Base-by-base conservation (phyloP, 2,329 filamentous ascomycete species). In the Cytospora schulzeri region DNA sequence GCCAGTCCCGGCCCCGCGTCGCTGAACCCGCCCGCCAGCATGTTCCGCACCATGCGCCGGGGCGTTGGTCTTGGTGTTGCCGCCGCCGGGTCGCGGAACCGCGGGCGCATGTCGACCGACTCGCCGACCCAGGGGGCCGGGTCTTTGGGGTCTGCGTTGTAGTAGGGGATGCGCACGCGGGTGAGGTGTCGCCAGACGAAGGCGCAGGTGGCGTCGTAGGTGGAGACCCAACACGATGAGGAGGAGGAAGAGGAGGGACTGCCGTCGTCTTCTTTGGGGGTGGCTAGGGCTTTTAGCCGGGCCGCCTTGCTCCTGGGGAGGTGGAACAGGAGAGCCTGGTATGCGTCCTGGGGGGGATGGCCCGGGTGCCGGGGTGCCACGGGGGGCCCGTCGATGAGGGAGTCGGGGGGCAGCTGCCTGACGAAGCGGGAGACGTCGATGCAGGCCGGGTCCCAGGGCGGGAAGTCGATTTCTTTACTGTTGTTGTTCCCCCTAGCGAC, bases 291-390 rank as follows among this genome's bases (percentile, higher is more conserved):
- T 63, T 81, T 81, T 3, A 82, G 68, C 55, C 73, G 67, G 0
- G 73, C 74, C 0, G 77, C 76, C 64, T 79, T 80, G 69, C 78
- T 80, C 63, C 75, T 76, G 4, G 78, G 76, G 0, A 81, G 71
- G 60, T 81, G 79, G 66, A 81, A 80, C 0, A 81, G 72, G 0
- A 79, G 71, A 1, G 67, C 72, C 1, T 69, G 53, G 7, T 64
- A 57, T n/a, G n/a, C n/a, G 8, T 55, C 41, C 9, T 19, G n/a
- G 57, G 58, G 66, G n/a, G n/a, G n/a, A 22, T 60, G 48, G 19
- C 19, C 45, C 0, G 73, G 71, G 52, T 78, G 73, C 1, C 71
- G 72, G 0, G 66, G 33, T 2, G 69, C 68, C 0, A 66, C 57
- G 1, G 71, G 62, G 1, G 74, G 76, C 0, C 73, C 74, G 17